Evolutionary conservation across 2,329 filamentous ascomycete genomes (phyloP).

Genomic region (Ceratocystis eucalypticola): DNA sequence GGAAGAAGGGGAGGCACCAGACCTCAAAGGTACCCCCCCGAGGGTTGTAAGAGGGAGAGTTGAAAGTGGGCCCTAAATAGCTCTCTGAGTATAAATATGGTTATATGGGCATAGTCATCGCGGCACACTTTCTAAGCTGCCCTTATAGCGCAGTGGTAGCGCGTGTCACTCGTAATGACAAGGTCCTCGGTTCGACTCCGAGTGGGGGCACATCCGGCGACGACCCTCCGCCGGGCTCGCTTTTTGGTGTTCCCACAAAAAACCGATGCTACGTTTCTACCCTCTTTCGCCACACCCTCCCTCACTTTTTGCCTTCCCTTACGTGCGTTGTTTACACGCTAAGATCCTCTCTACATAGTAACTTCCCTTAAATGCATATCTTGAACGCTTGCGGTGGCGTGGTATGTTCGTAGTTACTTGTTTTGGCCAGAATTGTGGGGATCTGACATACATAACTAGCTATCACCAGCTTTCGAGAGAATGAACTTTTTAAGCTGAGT

Average conservation of each 20-base stretch:
- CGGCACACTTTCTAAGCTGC: constrained; percentile 14
- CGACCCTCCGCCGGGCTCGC: background rate
- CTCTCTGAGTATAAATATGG: too few relatives aligned
- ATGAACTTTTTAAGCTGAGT: background rate
- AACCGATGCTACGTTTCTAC: background rate
- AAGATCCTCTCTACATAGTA: background rate
- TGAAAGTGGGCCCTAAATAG: too few relatives aligned
- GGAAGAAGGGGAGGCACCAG: too few relatives aligned
- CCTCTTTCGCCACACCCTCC: background rate
- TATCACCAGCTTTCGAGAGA: background rate
- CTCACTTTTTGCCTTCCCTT: constrained; percentile 3
- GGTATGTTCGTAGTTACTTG: background rate
- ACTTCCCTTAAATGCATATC: background rate
- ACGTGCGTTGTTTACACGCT: background rate
- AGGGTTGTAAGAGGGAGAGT: too few relatives aligned
- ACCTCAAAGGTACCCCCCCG: too few relatives aligned
- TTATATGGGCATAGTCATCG: too few relatives aligned
- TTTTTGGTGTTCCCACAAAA: background rate
- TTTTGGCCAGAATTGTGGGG: background rate
- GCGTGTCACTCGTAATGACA: constrained; percentile 29
- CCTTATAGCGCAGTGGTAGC: constrained; percentile 29
- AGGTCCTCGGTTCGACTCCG: constrained; percentile 29
- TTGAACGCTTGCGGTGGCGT: background rate
- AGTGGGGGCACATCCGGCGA: constrained; percentile 23
- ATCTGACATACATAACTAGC: background rate